phyloP scores from a whole-genome alignment of 2,329 filamentous ascomycete genomes.

The Periconia sp. region DNA sequence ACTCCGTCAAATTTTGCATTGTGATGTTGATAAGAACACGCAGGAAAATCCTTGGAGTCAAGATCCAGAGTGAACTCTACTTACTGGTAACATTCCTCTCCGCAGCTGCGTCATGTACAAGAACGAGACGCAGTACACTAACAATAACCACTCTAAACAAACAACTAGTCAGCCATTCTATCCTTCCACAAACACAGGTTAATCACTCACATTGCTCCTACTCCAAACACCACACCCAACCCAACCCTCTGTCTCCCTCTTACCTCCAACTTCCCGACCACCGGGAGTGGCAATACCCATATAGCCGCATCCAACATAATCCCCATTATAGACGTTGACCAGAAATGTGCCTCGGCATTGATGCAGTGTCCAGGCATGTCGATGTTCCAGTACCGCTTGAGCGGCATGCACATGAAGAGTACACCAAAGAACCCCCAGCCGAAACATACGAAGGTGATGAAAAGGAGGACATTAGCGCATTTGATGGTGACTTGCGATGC shows the following conservation, averaged over 20 bases:
- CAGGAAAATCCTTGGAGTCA: background rate
- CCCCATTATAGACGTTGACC: constrained; percentile 26
- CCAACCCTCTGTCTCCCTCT: constrained; percentile 35
- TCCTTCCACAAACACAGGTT: background rate
- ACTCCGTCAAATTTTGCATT: no score
- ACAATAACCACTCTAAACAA: constrained; percentile 28
- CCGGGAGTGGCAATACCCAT: constrained; percentile 34
- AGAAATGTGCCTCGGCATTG: constrained; percentile 26
- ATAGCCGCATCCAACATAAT: constrained; percentile 33
- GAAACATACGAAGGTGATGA: constrained; percentile 18
- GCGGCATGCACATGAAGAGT: constrained; percentile 31
- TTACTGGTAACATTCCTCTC: constrained; percentile 25
- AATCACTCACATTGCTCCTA: constrained; percentile 39
- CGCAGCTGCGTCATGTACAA: constrained; percentile 23
- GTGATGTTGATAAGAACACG: background rate
- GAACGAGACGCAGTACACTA: constrained; percentile 29
- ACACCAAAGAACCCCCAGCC: constrained; percentile 32
- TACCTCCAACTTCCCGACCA: constrained; percentile 32
- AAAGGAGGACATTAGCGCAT: constrained; percentile 19
- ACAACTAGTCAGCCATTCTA: background rate
- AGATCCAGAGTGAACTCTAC: constrained; percentile 1
- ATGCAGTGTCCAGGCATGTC: constrained; percentile 21
- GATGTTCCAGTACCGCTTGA: constrained; percentile 29
- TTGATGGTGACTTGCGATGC: constrained; percentile 3
- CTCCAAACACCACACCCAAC: constrained; percentile 36